Conservation (phyloP, 257 asterid species). For the Scutellaria baicalensis region DNA sequence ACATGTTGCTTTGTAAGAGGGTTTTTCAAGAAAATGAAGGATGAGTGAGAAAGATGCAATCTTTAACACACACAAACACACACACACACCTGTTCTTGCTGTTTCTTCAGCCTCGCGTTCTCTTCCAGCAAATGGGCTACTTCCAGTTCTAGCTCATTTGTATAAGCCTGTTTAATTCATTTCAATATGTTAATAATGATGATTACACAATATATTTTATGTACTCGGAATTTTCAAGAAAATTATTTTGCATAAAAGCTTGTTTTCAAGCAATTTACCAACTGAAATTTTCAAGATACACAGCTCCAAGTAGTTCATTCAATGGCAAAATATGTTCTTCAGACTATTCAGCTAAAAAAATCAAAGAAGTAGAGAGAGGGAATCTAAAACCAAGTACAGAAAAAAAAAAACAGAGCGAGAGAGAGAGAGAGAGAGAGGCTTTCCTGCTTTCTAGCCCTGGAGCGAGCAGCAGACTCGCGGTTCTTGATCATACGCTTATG, state of each 20-base stretch:
- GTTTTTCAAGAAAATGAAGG: not conserved
- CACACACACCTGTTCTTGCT: constrained; percentile 46
- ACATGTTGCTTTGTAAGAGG: not conserved
- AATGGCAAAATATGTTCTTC: too few relatives aligned
- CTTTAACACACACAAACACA: not conserved
- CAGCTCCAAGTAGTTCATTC: too few relatives aligned
- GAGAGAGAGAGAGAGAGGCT: not conserved
- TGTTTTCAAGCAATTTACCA: not conserved
- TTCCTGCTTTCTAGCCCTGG: constrained; percentile 82
- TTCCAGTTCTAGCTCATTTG: constrained; percentile 56
- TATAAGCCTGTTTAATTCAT: constrained; percentile 55
- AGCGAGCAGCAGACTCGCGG: constrained; percentile 78
- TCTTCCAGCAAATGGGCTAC: constrained; percentile 54
- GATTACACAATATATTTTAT: too few relatives aligned
- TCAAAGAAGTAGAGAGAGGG: not conserved
- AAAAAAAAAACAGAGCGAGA: not conserved
- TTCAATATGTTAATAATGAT: too few relatives aligned
- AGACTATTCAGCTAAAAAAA: not conserved
- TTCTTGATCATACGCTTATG: constrained; percentile 83
- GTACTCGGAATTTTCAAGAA: not conserved
- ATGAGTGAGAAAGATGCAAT: not conserved
- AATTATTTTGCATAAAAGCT: not conserved
- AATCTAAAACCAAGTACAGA: not conserved
- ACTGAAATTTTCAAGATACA: not conserved
- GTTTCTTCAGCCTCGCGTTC: constrained; percentile 59